Base-by-base conservation (phyloP, 345 rosid genomes). In the Populus pruinosa region DNA sequence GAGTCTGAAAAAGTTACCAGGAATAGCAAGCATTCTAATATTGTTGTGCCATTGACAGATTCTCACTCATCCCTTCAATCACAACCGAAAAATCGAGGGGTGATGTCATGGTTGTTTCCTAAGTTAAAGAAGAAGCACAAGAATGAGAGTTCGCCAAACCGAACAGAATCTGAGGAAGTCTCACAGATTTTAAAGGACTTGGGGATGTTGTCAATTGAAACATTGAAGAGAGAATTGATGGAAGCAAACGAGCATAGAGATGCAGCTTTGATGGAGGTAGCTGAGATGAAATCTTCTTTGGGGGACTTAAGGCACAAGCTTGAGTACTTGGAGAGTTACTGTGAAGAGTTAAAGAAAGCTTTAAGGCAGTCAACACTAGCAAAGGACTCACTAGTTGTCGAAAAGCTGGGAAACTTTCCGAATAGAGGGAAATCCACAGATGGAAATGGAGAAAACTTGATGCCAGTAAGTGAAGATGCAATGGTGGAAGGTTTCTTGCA, bases 401-500 rank as follows among this genome's bases (percentile, higher is more conserved):
- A 81, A 71, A 83, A 80, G 79, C 83, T 83, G 0, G 83, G 83
- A 53, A 84, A 31, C 47, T 76, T 87, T 29, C 83, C 81, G 0
- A 61, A 69, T 64, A 89, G 84, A 74, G 90, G 82, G 69, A 89
- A 85, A 73, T 75, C 83, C 11, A 68, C 76, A 35, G 84, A 83
- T 68, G 87, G 65, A 55, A 77, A 79, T 2, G 85, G 56, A 65
- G 88, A 88, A 59, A 81, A 66, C 43, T 13, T 70, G 79, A 88
- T 92, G 91, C 97, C 98, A 2, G 99, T 95, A 20, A 91, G 85
- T 49, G 94, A 91, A 73, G 99, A 96, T 35, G 96, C 86, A 62
- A 92, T 92, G 97, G 91, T 90, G 44, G 99, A 93, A 79, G 94
- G 94, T 4, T 96, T 96, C 86, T 83, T 96, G 80, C 98, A 96